Conservation (phyloP, 139 green algal species). For the Gonium pectorale region DNA sequence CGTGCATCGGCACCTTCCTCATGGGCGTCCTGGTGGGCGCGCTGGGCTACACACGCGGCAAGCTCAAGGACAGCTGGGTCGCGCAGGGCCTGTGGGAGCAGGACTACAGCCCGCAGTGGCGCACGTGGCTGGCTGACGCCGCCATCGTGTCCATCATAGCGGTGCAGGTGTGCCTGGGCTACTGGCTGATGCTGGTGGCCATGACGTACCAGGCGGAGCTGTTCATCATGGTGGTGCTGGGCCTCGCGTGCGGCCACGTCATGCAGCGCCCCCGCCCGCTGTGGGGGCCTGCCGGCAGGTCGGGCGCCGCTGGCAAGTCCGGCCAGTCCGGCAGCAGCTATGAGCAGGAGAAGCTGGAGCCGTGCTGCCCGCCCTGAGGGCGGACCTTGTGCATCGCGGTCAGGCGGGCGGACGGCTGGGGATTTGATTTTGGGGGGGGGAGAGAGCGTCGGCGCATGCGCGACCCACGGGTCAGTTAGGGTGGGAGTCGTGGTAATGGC, state of each 20-base stretch:
- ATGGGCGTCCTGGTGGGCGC: conserved; percentile 28
- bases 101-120: not conserved
- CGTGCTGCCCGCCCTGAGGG: no score
- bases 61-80: not conserved
- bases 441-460: no score
- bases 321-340: no score
- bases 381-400: no score
- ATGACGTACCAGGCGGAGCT: conserved; percentile 54
- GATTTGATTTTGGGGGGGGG: no score
- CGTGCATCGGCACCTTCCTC: conserved; percentile 52
- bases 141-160: not conserved
- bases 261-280: not conserved
- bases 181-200: conserved; percentile 48
- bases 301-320: no score
- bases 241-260: conserved; percentile 21
- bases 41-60: not conserved
- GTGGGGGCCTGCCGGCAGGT: no score
- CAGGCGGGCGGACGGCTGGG: no score
- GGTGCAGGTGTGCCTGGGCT: conserved; percentile 36
- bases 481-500: no score
- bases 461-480: no score
- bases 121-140: not conserved
- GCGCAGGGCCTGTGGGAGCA: not conserved
- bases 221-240: conserved; percentile 43
- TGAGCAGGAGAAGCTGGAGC: no score